Conservation (phyloP, 768 basidiomycete genomes). For the Cystofilobasidium capitatum region DNA sequence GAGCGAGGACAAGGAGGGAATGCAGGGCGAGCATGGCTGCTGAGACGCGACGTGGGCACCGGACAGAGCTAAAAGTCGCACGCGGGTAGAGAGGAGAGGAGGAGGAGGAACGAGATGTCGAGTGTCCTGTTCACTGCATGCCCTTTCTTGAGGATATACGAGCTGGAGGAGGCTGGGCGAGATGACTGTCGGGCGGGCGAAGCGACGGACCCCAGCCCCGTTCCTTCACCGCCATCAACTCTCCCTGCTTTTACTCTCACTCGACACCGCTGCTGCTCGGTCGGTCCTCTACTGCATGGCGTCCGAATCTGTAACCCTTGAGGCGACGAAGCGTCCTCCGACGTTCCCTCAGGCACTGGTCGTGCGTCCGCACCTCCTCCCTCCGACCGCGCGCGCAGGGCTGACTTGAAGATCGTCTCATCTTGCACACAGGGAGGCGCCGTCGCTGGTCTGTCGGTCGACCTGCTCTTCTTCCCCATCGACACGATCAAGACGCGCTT, state of each 20-base stretch:
- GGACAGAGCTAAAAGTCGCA: too few relatives aligned
- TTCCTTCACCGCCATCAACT: too few relatives aligned
- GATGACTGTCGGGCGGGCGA: too few relatives aligned
- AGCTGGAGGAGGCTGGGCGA: too few relatives aligned
- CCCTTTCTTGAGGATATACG: too few relatives aligned
- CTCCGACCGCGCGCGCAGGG: background rate
- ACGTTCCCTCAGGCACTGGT: slow-evolving; percentile 26
- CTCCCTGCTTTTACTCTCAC: too few relatives aligned
- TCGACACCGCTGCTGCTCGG: too few relatives aligned
- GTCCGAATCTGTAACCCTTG: background rate
- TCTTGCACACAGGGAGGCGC: slow-evolving; percentile 59
- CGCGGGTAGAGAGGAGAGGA: background rate
- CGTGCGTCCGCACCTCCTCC: slow-evolving; percentile 10
- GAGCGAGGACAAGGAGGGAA: background rate
- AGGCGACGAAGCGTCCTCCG: slow-evolving; percentile 1
- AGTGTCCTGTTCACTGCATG: background rate
- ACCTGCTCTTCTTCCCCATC: slow-evolving; percentile 90
- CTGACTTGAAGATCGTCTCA: background rate
- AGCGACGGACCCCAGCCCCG: too few relatives aligned
- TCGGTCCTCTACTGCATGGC: background rate
- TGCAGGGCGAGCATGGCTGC: slow-evolving; percentile 1
- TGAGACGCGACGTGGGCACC: too few relatives aligned
- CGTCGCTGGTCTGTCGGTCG: slow-evolving; percentile 82
- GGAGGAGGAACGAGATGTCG: background rate
- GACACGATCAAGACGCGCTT: slow-evolving; percentile 95